Evolutionary conservation across 495 filamentous ascomycete genomes (phyloP), one percentile per base, ranked within the genome.

Genomic region (Podospora pseudopauciseta): DNA sequence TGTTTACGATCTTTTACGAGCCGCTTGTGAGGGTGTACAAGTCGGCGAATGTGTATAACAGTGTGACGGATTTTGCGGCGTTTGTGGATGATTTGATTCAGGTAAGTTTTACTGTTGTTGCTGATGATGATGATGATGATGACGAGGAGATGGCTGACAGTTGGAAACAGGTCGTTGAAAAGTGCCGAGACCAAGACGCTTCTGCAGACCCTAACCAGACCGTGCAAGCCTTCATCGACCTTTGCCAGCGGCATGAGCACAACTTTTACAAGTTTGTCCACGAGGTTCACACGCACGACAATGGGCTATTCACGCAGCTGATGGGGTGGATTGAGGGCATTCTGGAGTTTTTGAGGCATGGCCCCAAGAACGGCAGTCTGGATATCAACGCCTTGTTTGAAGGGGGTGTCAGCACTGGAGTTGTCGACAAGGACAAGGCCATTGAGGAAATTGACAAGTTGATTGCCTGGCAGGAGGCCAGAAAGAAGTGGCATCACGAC

Each of bases 181-280:
- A 88, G 67, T 93, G 92, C 67, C 93, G 96, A 73, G 88, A 91
- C 34, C 93, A 97, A 78, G 96, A 97, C 77, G 89, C 94, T 58
- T 90, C 91, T 0, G 93, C 93, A 0, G 95, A 99, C 75, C 95
- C 95, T 16, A 99, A 99, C 79, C 93, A 97, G 80, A 99, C 95
- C 0, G 95, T 99, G n/a, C 95, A 99, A 77, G 86, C 92, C 49
- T 99, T 99, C 77, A 99, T 98, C 76, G 96, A 99, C 76, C 87
- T 99, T 56, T 99, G 95, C 77, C 91, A 92, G 67, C 88, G 95
- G 18, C 95, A 99, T 76, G 90, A 99, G 80, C 87, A 92, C 75
- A 94, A 96, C 82, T 96, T 99, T 76, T 99, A 99, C 84, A 97
- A 97, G 75, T 99, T 99, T 75, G 88, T 99, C 3, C 95, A 99